A percentile compares a stretch with the other conserved stretches of the same genome.
These are phyloP conservation scores for Saccharomycopsis capsularis DNA, from an alignment of 805 yeast species.

Conservation along the genomic window DNA sequence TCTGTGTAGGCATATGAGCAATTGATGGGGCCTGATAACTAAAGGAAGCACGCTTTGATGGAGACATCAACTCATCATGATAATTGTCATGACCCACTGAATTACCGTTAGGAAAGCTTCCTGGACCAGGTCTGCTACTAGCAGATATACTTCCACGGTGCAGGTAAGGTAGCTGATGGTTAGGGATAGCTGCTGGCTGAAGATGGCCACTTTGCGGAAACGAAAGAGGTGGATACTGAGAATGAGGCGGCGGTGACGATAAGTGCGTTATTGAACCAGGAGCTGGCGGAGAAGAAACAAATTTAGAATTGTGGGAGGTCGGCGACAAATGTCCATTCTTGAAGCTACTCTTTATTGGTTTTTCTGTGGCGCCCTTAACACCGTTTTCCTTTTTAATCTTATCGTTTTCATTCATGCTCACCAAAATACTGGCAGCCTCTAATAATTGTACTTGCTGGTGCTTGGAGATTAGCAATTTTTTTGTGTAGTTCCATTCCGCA, in stretches of 20 bases:
- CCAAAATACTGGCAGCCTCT: constrained; percentile 71
- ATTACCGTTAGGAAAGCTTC: neutral
- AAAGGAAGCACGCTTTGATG: constrained; percentile 1
- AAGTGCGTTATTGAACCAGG: neutral
- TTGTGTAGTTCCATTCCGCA: constrained; percentile 88
- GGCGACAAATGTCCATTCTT: neutral
- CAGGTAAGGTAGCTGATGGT: neutral
- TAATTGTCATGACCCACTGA: neutral
- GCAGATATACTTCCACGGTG: neutral
- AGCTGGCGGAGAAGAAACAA: neutral
- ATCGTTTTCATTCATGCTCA: constrained; percentile 54
- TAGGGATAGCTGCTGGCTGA: neutral
- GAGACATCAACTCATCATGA: constrained; percentile 4
- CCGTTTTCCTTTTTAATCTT: constrained; percentile 1
- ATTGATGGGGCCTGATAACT: constrained; percentile 1
- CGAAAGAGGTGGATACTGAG: neutral
- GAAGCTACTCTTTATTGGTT: neutral
- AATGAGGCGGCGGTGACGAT: neutral
- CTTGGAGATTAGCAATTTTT: constrained; percentile 71
- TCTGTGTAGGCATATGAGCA: neutral
- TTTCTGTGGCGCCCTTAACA: neutral
- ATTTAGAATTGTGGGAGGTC: neutral
- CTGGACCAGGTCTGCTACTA: neutral
- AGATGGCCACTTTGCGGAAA: neutral
- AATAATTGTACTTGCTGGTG: constrained; percentile 82